These are phyloP conservation scores for Gaultheria prostrata DNA, from an alignment of 148 eudicot genomes.

Conservation along the genomic window DNA sequence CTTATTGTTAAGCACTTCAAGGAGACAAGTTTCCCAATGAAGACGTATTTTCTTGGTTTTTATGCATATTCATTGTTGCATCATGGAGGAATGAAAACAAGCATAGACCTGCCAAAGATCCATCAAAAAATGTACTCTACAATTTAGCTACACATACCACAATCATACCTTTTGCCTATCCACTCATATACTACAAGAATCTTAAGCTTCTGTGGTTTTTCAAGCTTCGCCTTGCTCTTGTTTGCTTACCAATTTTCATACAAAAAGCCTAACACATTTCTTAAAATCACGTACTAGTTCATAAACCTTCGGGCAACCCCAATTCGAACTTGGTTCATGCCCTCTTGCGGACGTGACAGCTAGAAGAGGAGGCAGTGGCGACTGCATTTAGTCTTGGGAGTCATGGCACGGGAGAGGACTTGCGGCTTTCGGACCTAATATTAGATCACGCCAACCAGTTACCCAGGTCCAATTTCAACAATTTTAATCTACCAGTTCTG, in stretches of 20 bases:
- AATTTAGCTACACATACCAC: not conserved
- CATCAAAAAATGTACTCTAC: not conserved
- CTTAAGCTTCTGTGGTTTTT: not conserved
- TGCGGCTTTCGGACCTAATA: not conserved
- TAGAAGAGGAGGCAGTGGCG: not conserved
- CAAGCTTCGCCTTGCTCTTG: not conserved
- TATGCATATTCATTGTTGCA: not conserved
- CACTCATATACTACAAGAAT: not conserved
- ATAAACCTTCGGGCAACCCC: not conserved
- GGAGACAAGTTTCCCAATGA: not conserved
- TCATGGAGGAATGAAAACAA: not conserved
- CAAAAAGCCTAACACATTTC: not conserved
- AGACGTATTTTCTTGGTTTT: not conserved
- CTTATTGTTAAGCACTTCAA: not conserved
- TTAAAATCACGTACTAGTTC: not conserved
- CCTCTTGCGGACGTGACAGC: not conserved
- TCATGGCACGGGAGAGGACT: not conserved
- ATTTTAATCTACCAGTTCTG: not conserved
- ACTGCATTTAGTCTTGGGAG: not conserved
- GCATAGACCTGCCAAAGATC: not conserved
- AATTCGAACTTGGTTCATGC: not conserved
- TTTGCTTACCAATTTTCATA: not conserved
- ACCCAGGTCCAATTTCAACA: not conserved
- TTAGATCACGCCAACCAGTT: not conserved
- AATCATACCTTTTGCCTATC: not conserved